Evolutionary conservation across 1,284 basidiomycete species (phyloP), one percentile per base, ranked within the genome.

Genomic region (Rhodotorula glutinis): DNA sequence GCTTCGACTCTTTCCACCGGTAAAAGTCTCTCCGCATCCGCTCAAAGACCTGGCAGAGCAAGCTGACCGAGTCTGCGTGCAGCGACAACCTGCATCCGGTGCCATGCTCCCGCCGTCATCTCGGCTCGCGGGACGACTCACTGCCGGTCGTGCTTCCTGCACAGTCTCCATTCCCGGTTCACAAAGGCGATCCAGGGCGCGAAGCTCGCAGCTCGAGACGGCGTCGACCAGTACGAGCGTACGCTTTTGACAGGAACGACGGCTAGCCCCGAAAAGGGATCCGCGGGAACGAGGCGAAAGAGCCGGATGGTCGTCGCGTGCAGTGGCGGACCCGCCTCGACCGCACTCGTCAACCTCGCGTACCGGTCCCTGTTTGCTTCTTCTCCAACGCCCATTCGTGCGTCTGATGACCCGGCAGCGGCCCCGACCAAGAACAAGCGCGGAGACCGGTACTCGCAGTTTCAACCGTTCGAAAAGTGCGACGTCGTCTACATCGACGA

Each of bases 401-500:
- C 16, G 33, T 3, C 44, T 0, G 10, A 25, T 29, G 27, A 0
- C 5, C 44, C 8, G 21, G 23, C 13, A 7, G 27, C 2, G 40
- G 33, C 10, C 1, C 19, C 25, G 44, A 38, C 23, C 14, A 57
- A 49, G 51, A 61, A 63, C 47, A 40, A 21, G 49, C 10, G n/a
- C 29, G 25, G 47, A 59, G 58, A 67, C n/a, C 52, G 55, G 16
- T 30, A 64, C 21, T 38, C 51, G 3, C 57, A 27, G 8, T 17
- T 53, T 23, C 57, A 57, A 3, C 41, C 47, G 7, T 72, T 66
- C 27, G 40, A 41, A 5, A 40, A 41, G 13, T 53, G 58, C 27
- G 58, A 63, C 46, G 61, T 70, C 9, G 58, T 69, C 21, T 70
- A 49, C 30, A 56, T 72, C 29, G 71, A 72, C 27, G 63, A 70